Conservation (phyloP, 306 rosid species). For the Trichosanthes cucumerina region DNA sequence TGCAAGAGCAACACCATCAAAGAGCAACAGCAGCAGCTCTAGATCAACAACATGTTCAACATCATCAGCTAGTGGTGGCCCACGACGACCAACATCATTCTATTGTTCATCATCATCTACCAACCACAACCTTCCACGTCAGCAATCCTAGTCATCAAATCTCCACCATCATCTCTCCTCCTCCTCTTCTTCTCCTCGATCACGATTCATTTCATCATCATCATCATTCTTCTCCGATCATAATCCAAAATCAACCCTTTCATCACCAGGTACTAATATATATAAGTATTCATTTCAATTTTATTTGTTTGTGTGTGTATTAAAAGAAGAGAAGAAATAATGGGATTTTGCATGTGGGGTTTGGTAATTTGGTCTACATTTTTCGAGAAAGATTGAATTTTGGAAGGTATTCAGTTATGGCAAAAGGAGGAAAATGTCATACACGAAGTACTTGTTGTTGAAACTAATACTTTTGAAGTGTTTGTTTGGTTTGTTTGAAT, state of each 20-base stretch:
- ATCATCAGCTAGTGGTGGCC: conserved; percentile 14
- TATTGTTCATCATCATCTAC: conserved; percentile 10
- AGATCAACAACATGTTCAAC: conserved; percentile 25
- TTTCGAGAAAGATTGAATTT: conserved; percentile 10
- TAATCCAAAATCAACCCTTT: conserved; percentile 67
- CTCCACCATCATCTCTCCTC: conserved; percentile 63
- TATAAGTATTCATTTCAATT: background rate
- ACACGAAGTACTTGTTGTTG: background rate
- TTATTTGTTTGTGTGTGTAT: background rate
- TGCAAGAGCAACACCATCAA: conserved; percentile 21
- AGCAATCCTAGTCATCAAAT: conserved; percentile 58
- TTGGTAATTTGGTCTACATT: background rate
- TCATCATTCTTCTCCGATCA: conserved; percentile 40
- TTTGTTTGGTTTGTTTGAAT: background rate
- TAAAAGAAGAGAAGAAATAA: background rate
- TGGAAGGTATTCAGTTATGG: conserved; percentile 5
- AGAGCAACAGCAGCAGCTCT: background rate
- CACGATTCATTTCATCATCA: conserved; percentile 51
- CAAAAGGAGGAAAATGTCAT: background rate
- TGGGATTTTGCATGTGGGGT: background rate
- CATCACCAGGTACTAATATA: conserved; percentile 43
- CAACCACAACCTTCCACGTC: conserved; percentile 51
- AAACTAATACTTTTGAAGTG: background rate
- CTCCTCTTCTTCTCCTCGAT: conserved; percentile 69
- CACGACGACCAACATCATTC: conserved; percentile 22